Evolutionary conservation across 1,284 basidiomycete genomes (phyloP), one percentile per base, ranked within the genome.

Genomic region (Leccinum griseonigrum): DNA sequence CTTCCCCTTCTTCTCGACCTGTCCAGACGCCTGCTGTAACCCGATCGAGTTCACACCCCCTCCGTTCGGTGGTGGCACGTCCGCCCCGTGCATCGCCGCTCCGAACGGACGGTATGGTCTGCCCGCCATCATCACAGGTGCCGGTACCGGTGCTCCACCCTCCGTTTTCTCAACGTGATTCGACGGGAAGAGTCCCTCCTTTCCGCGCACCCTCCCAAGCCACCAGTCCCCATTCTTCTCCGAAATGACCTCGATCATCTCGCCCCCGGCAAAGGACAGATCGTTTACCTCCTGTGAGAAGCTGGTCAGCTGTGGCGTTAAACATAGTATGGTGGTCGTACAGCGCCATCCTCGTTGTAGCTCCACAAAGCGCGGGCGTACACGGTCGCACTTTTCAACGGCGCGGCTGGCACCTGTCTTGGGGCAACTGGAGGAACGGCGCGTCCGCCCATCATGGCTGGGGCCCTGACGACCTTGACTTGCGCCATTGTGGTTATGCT

Each of bases 151-250:
- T 26, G 64, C 55, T 52, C 67, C 55, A 63, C 67, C 61, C 59
- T 71, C 71, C 38, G 83, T 67, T 68, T 81, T 84, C 73, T 86
- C 83, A 46, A 87, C 85, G 61, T 87, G 77, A 66, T 83, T 85
- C 36, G 85, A 78, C 29, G 85, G 88, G 73, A 91, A 88, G 34
- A 90, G 75, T 1, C 85, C 88, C 64, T 85, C 80, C 62, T 74
- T 79, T 16, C 87, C 87, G 38, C 81, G 79, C 59, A 78, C 68
- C 57, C 74, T 80, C 26, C 76, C 76, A 2, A 66, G 57, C 78
- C 78, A 79, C 78, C 78, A 79, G 61, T 80, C 78, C 10, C 50
- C 65, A 16, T 79, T 79, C 58, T 70, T 73, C 62, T 79, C 74
- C 13, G 70, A 65, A 32, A 76, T 18, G 34, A 79, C 62, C 31